A percentile compares a stretch with the other conserved stretches of the same genome.
These are phyloP conservation scores for Pseudogymnoascus sp. DNA, from an alignment of 2,329 filamentous ascomycete genomes.

Conservation along the genomic window DNA sequence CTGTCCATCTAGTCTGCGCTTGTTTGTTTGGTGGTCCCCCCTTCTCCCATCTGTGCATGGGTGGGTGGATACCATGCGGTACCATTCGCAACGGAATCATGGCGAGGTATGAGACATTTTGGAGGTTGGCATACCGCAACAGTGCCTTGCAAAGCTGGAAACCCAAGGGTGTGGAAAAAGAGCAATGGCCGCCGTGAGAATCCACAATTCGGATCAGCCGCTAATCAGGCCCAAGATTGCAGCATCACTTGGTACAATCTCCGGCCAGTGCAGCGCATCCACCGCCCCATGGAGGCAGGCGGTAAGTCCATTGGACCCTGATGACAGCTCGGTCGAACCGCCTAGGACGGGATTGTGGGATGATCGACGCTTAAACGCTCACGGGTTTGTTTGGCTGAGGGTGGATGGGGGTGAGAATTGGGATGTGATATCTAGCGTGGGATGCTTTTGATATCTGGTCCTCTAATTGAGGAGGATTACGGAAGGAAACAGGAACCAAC, in stretches of 20 bases:
- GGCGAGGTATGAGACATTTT: neutral
- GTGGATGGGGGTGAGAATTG: neutral
- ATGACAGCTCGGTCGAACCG: neutral
- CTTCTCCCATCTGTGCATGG: neutral
- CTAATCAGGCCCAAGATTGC: neutral
- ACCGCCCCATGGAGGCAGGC: conserved; percentile 2
- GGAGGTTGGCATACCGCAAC: neutral
- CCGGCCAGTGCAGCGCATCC: neutral
- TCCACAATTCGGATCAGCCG: neutral
- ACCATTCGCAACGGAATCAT: neutral
- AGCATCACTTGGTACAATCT: neutral
- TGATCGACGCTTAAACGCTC: neutral
- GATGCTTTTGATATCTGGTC: neutral
- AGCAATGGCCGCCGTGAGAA: neutral
- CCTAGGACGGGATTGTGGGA: neutral
- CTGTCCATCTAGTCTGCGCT: neutral
- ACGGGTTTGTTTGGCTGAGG: neutral
- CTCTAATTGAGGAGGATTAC: neutral
- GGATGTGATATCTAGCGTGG: neutral
- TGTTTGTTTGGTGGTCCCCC: neutral
- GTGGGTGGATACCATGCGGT: neutral
- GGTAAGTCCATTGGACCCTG: neutral
- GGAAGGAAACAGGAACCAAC: neutral
- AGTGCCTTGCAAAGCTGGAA: neutral
- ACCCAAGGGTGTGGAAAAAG: neutral